Conservation (phyloP, 139 green algal genomes). For the Volvox africanus region DNA sequence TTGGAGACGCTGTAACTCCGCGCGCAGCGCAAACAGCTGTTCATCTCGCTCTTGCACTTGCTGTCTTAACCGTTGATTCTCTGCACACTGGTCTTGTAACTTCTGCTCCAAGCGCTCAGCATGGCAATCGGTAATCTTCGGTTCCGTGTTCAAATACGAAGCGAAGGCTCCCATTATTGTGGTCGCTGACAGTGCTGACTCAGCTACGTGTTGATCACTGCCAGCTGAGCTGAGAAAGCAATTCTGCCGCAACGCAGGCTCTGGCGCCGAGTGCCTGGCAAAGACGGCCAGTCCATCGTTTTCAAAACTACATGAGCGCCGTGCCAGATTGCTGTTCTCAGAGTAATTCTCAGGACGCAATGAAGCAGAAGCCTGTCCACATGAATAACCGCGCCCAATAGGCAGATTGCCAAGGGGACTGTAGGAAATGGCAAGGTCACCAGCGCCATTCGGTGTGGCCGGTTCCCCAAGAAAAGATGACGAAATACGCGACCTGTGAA, state of each 20-base stretch:
- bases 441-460: slow-evolving; percentile 22
- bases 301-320: neutral
- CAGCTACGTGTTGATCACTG: neutral
- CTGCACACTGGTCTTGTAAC: neutral
- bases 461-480: neutral
- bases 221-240: neutral
- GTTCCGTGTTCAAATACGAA: neutral
- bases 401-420: neutral
- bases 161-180: neutral
- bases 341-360: neutral
- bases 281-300: neutral
- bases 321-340: neutral
- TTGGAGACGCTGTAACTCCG: neutral
- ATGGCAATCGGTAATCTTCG: neutral
- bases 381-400: neutral
- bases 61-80: neutral
- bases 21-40: neutral
- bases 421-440: neutral
- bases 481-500: neutral
- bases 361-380: neutral
- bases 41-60: slow-evolving; percentile 1
- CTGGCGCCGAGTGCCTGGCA: neutral
- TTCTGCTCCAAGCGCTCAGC: neutral
- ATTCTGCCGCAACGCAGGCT: neutral
- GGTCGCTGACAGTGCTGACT: neutral